phyloP scores from a whole-genome alignment of 495 filamentous ascomycete genomes.

The Beverwykella pulmonaria region DNA sequence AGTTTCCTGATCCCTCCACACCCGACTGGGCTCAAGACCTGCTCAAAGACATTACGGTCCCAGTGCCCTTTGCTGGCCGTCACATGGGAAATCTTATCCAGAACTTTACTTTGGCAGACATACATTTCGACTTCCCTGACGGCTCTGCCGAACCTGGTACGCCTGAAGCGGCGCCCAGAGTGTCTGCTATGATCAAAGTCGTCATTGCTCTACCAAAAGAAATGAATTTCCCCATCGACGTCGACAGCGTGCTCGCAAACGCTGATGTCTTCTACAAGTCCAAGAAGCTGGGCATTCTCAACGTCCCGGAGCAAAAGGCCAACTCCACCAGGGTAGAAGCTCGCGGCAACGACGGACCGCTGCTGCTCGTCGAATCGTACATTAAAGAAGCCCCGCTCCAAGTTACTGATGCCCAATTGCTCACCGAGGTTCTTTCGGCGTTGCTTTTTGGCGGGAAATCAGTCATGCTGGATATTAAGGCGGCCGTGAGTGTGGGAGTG shows the following conservation, averaged over 20 bases:
- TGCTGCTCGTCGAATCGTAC: slow-evolving; percentile 69
- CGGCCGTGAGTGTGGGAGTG: slow-evolving; percentile 81
- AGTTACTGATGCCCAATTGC: slow-evolving; percentile 74
- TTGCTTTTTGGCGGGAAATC: slow-evolving; percentile 70
- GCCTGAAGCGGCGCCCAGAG: slow-evolving; percentile 71
- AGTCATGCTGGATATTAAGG: slow-evolving; percentile 69
- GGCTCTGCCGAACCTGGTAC: slow-evolving; percentile 73
- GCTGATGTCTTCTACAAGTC: slow-evolving; percentile 78
- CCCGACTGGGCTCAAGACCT: slow-evolving; percentile 82
- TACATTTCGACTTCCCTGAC: slow-evolving; percentile 80
- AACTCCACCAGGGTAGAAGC: slow-evolving; percentile 71
- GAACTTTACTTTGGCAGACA: slow-evolving; percentile 81
- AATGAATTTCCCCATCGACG: slow-evolving; percentile 79
- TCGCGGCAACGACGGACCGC: slow-evolving; percentile 54
- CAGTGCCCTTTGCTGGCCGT: slow-evolving; percentile 78
- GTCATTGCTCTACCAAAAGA: slow-evolving; percentile 75
- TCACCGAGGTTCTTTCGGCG: slow-evolving; percentile 72
- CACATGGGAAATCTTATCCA: slow-evolving; percentile 78
- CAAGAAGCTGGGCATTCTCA: slow-evolving; percentile 73
- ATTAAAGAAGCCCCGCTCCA: slow-evolving; percentile 78
- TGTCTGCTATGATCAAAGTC: slow-evolving; percentile 81
- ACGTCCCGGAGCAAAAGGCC: slow-evolving; percentile 72
- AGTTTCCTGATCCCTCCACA: slow-evolving; percentile 62
- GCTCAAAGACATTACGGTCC: slow-evolving; percentile 78
- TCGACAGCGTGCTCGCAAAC: slow-evolving; percentile 70